These are phyloP conservation scores for Fusarium albidum DNA, from an alignment of 2,329 filamentous ascomycete genomes.

Conservation along the genomic window DNA sequence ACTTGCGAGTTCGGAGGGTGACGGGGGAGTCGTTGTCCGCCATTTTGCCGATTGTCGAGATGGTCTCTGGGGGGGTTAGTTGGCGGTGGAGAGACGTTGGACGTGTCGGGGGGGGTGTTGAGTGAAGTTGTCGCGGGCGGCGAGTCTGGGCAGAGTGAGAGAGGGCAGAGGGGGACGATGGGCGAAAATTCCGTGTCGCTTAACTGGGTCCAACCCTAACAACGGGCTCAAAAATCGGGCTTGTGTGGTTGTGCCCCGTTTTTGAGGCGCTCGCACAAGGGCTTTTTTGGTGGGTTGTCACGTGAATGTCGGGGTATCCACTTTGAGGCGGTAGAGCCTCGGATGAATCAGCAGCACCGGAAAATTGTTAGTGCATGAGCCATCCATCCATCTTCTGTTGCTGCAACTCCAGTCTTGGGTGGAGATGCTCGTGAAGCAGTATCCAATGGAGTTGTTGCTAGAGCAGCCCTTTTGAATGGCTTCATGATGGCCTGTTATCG, in stretches of 20 bases:
- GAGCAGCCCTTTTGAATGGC: slow-evolving; percentile 4
- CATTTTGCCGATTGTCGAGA: slow-evolving; percentile 73
- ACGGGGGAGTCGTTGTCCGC: slow-evolving; percentile 81
- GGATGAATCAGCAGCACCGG: neutral
- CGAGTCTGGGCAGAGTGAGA: slow-evolving; percentile 36
- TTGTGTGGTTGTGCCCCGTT: slow-evolving; percentile 27
- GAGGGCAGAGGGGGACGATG: neutral
- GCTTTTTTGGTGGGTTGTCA: slow-evolving; percentile 24
- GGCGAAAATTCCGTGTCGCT: slow-evolving; percentile 51
- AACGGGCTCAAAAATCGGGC: slow-evolving; percentile 12
- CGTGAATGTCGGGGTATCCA: slow-evolving; percentile 12
- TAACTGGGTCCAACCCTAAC: slow-evolving; percentile 59
- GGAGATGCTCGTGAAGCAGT: slow-evolving; percentile 28
- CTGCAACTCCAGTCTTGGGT: slow-evolving; percentile 32
- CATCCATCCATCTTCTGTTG: slow-evolving; percentile 16
- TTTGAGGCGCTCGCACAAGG: slow-evolving; percentile 27
- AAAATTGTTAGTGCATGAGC: slow-evolving; percentile 14
- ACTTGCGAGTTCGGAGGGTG: slow-evolving; percentile 98
- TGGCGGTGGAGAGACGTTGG: slow-evolving; percentile 44
- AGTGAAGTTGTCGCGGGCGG: slow-evolving; percentile 44
- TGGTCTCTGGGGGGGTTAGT: slow-evolving; percentile 44
- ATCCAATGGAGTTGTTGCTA: slow-evolving; percentile 20
- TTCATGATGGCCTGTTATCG: slow-evolving; percentile 22
- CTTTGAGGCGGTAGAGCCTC: slow-evolving; percentile 15
- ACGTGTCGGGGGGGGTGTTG: slow-evolving; percentile 41